These are phyloP conservation scores for Stachybotrys elegans DNA, from an alignment of 2,329 filamentous ascomycete genomes.

Conservation along the genomic window DNA sequence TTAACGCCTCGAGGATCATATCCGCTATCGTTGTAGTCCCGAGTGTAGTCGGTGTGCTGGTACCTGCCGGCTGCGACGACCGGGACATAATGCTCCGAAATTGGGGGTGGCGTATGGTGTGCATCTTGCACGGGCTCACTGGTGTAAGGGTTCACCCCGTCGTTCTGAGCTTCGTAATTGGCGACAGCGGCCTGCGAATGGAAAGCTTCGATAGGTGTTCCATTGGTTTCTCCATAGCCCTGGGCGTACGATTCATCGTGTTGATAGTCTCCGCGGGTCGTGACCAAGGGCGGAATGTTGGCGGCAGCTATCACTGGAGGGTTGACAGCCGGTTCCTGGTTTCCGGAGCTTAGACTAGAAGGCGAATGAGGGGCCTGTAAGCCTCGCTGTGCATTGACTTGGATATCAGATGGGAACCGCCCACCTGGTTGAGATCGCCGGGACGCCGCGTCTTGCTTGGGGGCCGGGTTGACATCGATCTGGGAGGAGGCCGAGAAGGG, in stretches of 20 bases:
- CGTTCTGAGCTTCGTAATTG: conserved; percentile 44
- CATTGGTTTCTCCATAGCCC: conserved; percentile 42
- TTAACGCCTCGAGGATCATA: no score
- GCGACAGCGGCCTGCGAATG: conserved; percentile 47
- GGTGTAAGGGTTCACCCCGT: conserved; percentile 55
- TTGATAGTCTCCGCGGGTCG: conserved; percentile 25
- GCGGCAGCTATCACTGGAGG: conserved; percentile 56
- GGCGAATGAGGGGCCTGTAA: conserved; percentile 75
- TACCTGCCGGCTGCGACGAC: not conserved
- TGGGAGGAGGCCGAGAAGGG: conserved; percentile 52
- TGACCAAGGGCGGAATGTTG: conserved; percentile 39
- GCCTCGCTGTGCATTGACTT: conserved; percentile 72
- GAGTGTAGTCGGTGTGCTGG: no score
- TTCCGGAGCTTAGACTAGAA: conserved; percentile 73
- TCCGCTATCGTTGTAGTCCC: no score
- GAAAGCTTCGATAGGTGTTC: conserved; percentile 41
- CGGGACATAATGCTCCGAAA: not conserved
- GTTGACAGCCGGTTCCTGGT: conserved; percentile 38
- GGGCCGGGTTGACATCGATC: conserved; percentile 37
- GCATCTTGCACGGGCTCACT: conserved; percentile 32
- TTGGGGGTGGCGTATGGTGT: conserved; percentile 6
- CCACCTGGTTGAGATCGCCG: conserved; percentile 85
- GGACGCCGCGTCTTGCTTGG: conserved; percentile 45
- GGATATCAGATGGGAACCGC: conserved; percentile 91
- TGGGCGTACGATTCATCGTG: conserved; percentile 19